Evolutionary conservation across 1,139 yeast genomes (phyloP).

Genomic region (Candida sp.): DNA sequence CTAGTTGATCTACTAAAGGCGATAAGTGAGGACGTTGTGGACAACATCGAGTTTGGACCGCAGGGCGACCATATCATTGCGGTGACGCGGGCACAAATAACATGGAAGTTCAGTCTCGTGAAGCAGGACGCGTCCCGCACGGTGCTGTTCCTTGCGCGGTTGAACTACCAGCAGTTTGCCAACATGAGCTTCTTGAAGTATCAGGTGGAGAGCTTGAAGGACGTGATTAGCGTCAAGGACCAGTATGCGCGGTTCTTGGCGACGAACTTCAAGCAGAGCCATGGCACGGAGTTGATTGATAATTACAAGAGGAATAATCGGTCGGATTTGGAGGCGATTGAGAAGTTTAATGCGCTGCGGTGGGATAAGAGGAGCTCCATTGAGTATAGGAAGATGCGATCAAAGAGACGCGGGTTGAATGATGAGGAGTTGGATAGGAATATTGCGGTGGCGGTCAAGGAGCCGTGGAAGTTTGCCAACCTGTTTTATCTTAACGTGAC

Average conservation of each 20-base stretch:
- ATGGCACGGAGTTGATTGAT: conserved; percentile 37
- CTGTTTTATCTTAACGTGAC: conserved; percentile 7
- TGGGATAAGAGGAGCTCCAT: conserved; percentile 19
- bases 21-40: not conserved
- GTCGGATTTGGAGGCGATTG: conserved; percentile 16
- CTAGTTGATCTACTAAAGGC: conserved; percentile 13
- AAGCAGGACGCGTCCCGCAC: conserved; percentile 12
- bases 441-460: conserved; percentile 8
- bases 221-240: conserved; percentile 33
- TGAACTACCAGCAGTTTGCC: conserved; percentile 28
- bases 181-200: conserved; percentile 24
- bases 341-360: conserved; percentile 17
- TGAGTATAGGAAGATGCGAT: conserved; percentile 9
- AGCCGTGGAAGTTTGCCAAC: conserved; percentile 15
- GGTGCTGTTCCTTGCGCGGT: conserved; percentile 20
- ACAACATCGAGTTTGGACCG: conserved; percentile 1
- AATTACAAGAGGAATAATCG: conserved; percentile 27
- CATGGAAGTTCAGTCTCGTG: conserved; percentile 28
- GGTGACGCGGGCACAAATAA: conserved; percentile 9
- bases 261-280: conserved; percentile 41
- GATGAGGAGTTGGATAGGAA: conserved; percentile 5
- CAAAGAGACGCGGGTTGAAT: conserved; percentile 5
- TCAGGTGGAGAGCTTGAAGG: conserved; percentile 24
- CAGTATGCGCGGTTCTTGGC: conserved; percentile 34
- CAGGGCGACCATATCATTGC: conserved; percentile 1